Base-by-base conservation (phyloP, 192 early-diverging fungal genomes). In the Coemansia sp. region DNA sequence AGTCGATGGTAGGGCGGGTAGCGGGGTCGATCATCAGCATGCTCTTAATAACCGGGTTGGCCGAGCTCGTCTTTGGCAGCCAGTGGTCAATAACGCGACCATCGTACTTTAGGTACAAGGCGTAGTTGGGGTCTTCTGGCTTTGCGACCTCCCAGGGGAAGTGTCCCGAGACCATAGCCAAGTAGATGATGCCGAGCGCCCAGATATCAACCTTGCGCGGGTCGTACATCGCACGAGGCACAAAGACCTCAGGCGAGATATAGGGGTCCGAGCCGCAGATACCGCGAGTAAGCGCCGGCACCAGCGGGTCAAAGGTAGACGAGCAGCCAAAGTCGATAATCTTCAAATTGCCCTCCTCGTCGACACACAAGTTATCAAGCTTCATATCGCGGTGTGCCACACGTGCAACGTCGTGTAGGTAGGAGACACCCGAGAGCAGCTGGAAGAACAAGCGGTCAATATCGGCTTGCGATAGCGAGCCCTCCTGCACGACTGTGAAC, bases 261-360 rank as follows among this genome's bases (percentile, higher is more conserved):
- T 98, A 98, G 10, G 97, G 96, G 64, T 95, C 96, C 11, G 92
- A 94, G 1, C 97, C 97, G 77, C 88, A 94, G 31, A 95, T 83
- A 22, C 96, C 97, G 79, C 84, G 86, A 20, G 93, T 93, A 42
- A 90, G 89, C 24, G 88, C 63, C 82, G 92, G 69, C 75, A 63
- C 67, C 79, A 73, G 62, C 67, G 89, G 78, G 90, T 90, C 89
- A 49, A 92, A 92, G 10, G 90, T 94, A 27, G 89, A 87, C 12
- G 90, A 89, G 73, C 93, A 93, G 2, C 94, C 94, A 85, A 96
- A 96, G 84, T 96, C 94, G 55, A 94, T 95, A 67, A 96, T 93
- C 76, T 95, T 96, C 34, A 96, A 76, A 43, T 83, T 86, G 72
- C 89, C 88, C 34, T 89, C 83, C 63, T 80, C 86, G 80, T 92